Conservation (phyloP, 2,329 filamentous ascomycete species). For the Colletotrichum liriopes region DNA sequence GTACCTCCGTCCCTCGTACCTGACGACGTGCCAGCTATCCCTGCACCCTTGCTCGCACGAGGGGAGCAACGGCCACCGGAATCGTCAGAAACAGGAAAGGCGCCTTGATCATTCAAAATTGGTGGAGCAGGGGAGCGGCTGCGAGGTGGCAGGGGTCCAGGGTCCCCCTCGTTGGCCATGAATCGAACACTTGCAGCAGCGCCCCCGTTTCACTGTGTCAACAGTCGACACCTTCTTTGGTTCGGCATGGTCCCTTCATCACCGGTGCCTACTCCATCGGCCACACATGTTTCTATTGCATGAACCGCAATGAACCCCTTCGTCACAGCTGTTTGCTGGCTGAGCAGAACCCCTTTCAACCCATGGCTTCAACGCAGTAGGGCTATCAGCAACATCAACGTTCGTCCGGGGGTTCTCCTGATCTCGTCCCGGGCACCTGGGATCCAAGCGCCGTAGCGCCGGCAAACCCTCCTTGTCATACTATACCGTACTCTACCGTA, state of each 20-base stretch:
- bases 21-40: conserved; percentile 21
- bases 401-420: neutral
- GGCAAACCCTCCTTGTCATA: neutral
- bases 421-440: conserved; percentile 24
- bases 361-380: conserved; percentile 6
- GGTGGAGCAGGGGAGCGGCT: conserved; percentile 23
- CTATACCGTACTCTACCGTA: neutral
- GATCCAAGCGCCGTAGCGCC: conserved; percentile 10
- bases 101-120: conserved; percentile 39
- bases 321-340: neutral
- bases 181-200: conserved; percentile 17
- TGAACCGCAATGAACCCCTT: conserved; percentile 20
- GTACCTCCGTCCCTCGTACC: conserved; percentile 19
- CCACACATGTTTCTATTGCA: conserved; percentile 3
- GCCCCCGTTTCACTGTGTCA: neutral
- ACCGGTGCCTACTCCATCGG: conserved; percentile 2
- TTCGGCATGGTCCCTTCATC: neutral
- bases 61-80: conserved; percentile 40
- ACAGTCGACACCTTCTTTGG: conserved; percentile 1
- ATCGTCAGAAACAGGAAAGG: conserved; percentile 38
- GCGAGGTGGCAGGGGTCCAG: conserved; percentile 20
- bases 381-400: conserved; percentile 14
- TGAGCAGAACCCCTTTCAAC: neutral
- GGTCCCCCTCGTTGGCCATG: conserved; percentile 22
- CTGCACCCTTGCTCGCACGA: conserved; percentile 21